phyloP scores from a whole-genome alignment of 2,329 filamentous ascomycete genomes.

The Cercospora sp. region DNA sequence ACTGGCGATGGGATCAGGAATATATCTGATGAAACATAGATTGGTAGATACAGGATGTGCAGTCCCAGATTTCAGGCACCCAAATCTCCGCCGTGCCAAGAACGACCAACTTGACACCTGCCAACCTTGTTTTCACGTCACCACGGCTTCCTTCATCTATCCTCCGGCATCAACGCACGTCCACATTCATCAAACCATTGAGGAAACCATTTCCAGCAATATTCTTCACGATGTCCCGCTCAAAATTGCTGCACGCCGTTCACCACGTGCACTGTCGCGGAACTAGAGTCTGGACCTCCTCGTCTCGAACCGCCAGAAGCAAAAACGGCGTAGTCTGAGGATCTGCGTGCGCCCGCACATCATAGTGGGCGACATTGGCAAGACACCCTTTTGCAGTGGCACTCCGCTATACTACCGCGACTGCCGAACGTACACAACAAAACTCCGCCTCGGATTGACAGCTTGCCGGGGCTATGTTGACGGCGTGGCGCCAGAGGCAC shows the following conservation, averaged over 20 bases:
- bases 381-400: not conserved
- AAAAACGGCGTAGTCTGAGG: not conserved
- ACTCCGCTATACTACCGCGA: not conserved
- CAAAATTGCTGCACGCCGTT: not conserved
- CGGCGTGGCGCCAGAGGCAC: not conserved
- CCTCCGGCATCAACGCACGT: not conserved
- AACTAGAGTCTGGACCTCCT: not conserved
- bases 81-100: not conserved
- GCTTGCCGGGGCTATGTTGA: conserved; percentile 4
- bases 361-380: not conserved
- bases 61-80: not conserved
- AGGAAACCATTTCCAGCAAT: not conserved
- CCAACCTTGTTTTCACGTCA: conserved; percentile 4
- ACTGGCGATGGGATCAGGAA: not conserved
- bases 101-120: not conserved
- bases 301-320: not conserved
- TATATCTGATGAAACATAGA: not conserved
- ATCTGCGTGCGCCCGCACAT: conserved; percentile 6
- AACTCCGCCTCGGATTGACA: not conserved
- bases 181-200: not conserved
- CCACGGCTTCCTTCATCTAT: not conserved
- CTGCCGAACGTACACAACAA: not conserved
- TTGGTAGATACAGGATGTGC: not conserved
- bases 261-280: not conserved
- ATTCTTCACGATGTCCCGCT: not conserved